Base-by-base conservation (phyloP, 768 basidiomycete species). In the Pulveroboletus sp. region DNA sequence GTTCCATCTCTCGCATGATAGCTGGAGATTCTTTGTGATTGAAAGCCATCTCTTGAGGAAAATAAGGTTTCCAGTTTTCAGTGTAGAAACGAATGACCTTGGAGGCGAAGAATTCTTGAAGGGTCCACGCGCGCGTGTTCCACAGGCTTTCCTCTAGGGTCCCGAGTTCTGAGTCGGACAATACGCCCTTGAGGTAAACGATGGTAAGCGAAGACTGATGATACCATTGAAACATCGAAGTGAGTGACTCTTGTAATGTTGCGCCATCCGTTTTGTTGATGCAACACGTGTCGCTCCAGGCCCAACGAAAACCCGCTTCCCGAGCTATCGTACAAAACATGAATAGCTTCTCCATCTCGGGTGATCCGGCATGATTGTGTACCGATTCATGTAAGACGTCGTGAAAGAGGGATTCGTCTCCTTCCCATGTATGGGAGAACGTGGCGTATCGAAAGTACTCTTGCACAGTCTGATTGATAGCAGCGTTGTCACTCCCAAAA, bases 181-280 rank as follows among this genome's bases (percentile, higher is more conserved):
- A 33, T 38, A 62, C 57, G 9, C 52, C 57, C 3, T 39, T 38
- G 24, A 65, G 59, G 29, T 61, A 54, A 36, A 61, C 57, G n/a
- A 59, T 11, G 1, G 62, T 64, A 34, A 65, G 47, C 6, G 63
- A 50, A 2, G 63, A 63, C 13, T 49, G 36, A 10, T 56, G 49
- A 35, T 66, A 65, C 64, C 64, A 65, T 39, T 43, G 43, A 27
- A 57, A 66, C 64, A 65, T 66, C 1, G 64, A 64, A 6, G 43
- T 46, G 2, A 65, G 47, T 27, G 64, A 66, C 31, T 59, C 51
- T 25, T 57, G 49, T 13, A 65, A 43, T 17, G 29, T 51, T 13
- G 53, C 41, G 3, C 36, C 43, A 21, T 55, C 56, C 32, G 7
- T 35, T 27, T 55, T 63, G 48, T 63, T 51, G 27, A 64, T 61